These are phyloP conservation scores for Aspergillus sp. DNA, from an alignment of 2,329 filamentous ascomycete species.

Conservation along the genomic window DNA sequence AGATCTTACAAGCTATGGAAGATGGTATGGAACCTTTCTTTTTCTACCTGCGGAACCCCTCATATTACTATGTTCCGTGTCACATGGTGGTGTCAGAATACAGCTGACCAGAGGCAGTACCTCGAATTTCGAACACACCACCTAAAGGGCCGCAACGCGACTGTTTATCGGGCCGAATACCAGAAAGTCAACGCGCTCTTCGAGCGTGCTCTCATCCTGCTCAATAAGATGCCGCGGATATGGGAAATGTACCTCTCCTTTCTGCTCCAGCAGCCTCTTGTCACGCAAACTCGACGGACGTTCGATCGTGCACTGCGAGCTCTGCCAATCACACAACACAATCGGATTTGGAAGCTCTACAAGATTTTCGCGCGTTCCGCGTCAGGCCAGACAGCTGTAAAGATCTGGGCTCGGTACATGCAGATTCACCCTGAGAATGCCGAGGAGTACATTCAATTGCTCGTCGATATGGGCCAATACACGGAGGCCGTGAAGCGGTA, in stretches of 20 bases:
- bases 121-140: conserved; percentile 81
- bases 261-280: conserved; percentile 83
- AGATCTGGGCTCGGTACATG: conserved; percentile 94
- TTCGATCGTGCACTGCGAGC: conserved; percentile 93
- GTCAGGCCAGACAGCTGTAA: conserved; percentile 84
- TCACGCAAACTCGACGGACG: conserved; percentile 80
- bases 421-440: conserved; percentile 94
- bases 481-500: conserved; percentile 90
- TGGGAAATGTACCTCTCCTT: conserved; percentile 98
- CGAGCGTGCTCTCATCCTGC: conserved; percentile 83
- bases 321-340: conserved; percentile 90
- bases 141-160: conserved; percentile 78
- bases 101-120: conserved; percentile 59
- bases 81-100: conserved; percentile 4
- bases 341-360: conserved; percentile 91
- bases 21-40: conserved; percentile 58
- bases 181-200: conserved; percentile 94
- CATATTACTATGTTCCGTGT: conserved; percentile 20
- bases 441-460: conserved; percentile 90
- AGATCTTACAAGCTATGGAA: conserved; percentile 99
- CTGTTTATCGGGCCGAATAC: conserved; percentile 76
- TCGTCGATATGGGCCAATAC: conserved; percentile 78
- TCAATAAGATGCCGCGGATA: conserved; percentile 98
- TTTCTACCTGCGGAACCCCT: conserved; percentile 7
- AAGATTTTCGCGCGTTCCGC: conserved; percentile 88